Evolutionary conservation across 176 grass and related monocot species (phyloP), one percentile per base, ranked within the genome.

Genomic region (Musa beccarii): DNA sequence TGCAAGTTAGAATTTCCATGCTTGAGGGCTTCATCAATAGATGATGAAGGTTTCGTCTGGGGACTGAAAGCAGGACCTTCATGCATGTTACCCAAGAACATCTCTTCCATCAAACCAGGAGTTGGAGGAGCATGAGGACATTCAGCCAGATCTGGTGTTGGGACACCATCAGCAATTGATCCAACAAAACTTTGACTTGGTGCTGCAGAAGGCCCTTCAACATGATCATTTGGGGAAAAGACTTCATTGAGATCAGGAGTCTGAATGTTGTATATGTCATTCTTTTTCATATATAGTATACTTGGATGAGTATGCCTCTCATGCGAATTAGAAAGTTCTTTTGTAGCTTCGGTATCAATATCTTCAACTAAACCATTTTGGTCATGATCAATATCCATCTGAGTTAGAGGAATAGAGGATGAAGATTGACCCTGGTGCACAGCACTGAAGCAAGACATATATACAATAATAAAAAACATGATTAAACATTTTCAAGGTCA

Each of bases 191-290:
- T 62, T 24, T 22, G 70, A 54, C 50, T 52, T 23, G 90, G 87
- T 12, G 82, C 70, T 73, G 53, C 16, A 29, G 52, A 56, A 74
- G 20, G 75, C 10, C 86, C 91, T 71, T 86, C 86, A 23, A 85
- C 69, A 81, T 63, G 61, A 26, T 87, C 83, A 79, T 85, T 90
- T n/a, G 82, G 75, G 81, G 91, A 89, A 79, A 99, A 78, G 68
- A 89, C 84, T 88, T 92, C 85, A 63, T 99, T 99, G 72, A 99
- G 82, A 84, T 95, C 91, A 22, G 96, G 96, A 53, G 91, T 99
- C 67, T 90, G 87, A 72, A 74, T 74, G 72, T 57, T 74, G 53
- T 74, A 74, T 16, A 43, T 4, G 19, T 70, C 21, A 71, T 52
- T 16, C 68, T 52, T 71, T 56, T 74, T 56, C 12, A 56, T 25